phyloP scores from a whole-genome alignment of 176 grass and related monocot genomes.

The Panicum miliaceum region DNA sequence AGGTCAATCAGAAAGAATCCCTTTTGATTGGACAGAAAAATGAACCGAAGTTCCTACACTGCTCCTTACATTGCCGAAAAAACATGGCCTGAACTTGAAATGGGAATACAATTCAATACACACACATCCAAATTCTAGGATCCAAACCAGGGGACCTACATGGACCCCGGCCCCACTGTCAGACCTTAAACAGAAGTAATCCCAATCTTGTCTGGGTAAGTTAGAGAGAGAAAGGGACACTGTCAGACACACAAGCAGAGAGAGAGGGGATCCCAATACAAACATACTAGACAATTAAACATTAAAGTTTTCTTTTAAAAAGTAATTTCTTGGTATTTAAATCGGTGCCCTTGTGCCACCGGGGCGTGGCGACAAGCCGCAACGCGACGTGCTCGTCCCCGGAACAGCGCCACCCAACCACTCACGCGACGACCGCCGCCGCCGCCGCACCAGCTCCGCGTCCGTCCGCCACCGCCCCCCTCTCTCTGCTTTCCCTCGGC shows the following conservation, averaged over 20 bases:
- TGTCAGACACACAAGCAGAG: neutral
- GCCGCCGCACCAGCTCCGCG: neutral
- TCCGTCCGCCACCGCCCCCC: neutral
- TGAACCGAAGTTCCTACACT: no score
- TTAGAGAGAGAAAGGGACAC: neutral
- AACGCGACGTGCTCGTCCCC: conserved; percentile 42
- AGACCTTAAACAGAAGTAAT: neutral
- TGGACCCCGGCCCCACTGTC: neutral
- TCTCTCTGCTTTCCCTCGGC: neutral
- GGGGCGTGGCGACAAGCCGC: conserved; percentile 45
- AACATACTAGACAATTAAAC: neutral
- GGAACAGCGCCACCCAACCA: conserved; percentile 42
- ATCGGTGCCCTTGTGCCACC: conserved; percentile 26
- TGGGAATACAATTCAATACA: neutral
- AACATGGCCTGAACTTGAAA: neutral
- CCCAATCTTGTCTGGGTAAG: neutral
- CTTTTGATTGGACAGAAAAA: no score
- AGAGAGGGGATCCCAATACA: neutral
- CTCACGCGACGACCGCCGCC: conserved; percentile 34
- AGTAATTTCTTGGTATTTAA: neutral
- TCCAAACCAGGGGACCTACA: neutral
- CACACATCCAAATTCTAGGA: neutral
- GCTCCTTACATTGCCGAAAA: neutral
- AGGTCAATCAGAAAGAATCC: no score
- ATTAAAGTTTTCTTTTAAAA: no score